Base-by-base conservation (phyloP, 768 basidiomycete genomes). In the Lyophyllum semitale region DNA sequence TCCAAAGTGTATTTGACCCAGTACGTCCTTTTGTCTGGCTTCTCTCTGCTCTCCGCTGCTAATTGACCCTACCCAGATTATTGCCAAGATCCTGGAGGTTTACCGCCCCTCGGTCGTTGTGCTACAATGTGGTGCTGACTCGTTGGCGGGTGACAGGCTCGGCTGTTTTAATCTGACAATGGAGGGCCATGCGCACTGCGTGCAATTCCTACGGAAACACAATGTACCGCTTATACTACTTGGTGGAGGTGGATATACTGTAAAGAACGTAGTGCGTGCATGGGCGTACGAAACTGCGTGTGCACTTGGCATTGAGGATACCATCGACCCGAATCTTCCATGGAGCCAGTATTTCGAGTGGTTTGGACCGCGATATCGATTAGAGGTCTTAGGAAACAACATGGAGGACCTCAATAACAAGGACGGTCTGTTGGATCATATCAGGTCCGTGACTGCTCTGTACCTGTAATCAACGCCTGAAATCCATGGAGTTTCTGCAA, bases 221-320 rank as follows among this genome's bases (percentile, higher is more conserved):
- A 85, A 89, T 59, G 75, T 97, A 30, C 96, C 96, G 0, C 78
- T 95, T 44, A 91, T 98, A 61, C 79, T 98, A 33, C 81, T 99
- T 3, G 96, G 96, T 26, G 96, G 96, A 2, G 96, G 96, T 15
- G 96, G 96, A 2, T 99, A 98, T 71, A 98, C 96, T 0, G 89
- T 96, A 40, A 93, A 95, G 71, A 99, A 99, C 66, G 95, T 98
- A 18, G 93, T 93, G 6, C 81, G 93, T 42, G 85, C 89, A 32
- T 99, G 96, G 96, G 88, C 95, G 27, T 96, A 92, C 74, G 96
- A 99, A 71, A 99, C 97, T 0, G 96, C 94, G 1, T 90, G 95
- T 63, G 92, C 93, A 20, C 81, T 95, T n/a, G 95, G 93, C 1
- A 81, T 90, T 42, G 89, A 95, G 65, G 76, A 91, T 38, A 81